Evolutionary conservation across 495 filamentous ascomycete species (phyloP).

Genomic region (Neurospora cerealis): DNA sequence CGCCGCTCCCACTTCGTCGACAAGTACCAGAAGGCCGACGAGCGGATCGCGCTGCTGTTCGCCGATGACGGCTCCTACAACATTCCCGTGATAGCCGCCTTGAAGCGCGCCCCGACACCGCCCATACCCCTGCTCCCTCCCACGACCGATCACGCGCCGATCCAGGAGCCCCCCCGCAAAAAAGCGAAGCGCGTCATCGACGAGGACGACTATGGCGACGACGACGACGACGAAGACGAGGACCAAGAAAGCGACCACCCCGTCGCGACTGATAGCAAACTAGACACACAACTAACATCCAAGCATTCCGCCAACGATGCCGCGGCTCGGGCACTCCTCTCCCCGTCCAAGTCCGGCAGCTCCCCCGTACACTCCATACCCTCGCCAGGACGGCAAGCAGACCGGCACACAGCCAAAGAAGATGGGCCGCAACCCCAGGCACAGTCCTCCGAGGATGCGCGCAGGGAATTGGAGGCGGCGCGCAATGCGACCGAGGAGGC

Average conservation of each 20-base stretch:
- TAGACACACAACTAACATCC: conserved; percentile 39
- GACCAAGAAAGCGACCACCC: conserved; percentile 49
- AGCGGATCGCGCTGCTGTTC: conserved; percentile 51
- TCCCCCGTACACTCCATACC: conserved; percentile 45
- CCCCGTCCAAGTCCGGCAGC: conserved; percentile 48
- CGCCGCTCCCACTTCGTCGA: conserved; percentile 34
- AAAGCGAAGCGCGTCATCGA: conserved; percentile 49
- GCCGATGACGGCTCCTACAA: conserved; percentile 65
- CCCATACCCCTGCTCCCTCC: conserved; percentile 27
- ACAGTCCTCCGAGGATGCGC: conserved; percentile 70
- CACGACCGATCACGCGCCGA: conserved; percentile 37
- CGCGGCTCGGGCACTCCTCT: conserved; percentile 36
- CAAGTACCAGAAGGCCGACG: conserved; percentile 32
- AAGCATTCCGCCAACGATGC: conserved; percentile 42
- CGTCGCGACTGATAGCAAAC: conserved; percentile 11
- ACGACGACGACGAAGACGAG: conserved; percentile 62
- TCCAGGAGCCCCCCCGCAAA: conserved; percentile 39
- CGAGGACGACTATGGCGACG: conserved; percentile 75
- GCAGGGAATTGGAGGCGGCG: conserved; percentile 87
- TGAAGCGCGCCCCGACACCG: conserved; percentile 24
- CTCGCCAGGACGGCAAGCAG: conserved; percentile 38
- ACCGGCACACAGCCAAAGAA: conserved; percentile 31
- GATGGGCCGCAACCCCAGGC: conserved; percentile 37
- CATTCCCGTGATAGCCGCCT: conserved; percentile 25
- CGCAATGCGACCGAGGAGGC: conserved; percentile 89